Conservation (phyloP, 2,329 filamentous ascomycete species). For the Pseudogymnoascus sp. region DNA sequence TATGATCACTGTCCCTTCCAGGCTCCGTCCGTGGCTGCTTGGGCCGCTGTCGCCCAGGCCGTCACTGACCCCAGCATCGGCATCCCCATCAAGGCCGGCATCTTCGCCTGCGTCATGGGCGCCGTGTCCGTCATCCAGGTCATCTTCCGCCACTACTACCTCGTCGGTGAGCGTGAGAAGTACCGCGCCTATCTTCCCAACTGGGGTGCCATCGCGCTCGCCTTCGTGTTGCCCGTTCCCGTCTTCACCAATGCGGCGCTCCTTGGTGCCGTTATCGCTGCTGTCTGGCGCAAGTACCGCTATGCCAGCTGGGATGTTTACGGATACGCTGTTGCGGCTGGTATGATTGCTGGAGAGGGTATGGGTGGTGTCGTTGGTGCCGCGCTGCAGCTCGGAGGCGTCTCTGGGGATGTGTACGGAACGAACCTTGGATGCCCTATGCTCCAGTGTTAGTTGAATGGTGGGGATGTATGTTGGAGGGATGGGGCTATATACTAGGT, state of each 20-base stretch:
- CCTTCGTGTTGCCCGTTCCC: conserved; percentile 48
- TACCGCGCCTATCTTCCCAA: conserved; percentile 49
- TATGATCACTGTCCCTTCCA: conserved; percentile 46
- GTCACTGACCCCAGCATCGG: conserved; percentile 48
- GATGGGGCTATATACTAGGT: not conserved
- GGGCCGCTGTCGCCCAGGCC: conserved; percentile 55
- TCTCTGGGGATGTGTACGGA: conserved; percentile 28
- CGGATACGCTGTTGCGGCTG: conserved; percentile 50
- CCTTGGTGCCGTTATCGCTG: conserved; percentile 44
- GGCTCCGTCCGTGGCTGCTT: conserved; percentile 55
- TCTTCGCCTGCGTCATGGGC: conserved; percentile 49
- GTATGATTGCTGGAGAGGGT: conserved; percentile 54
- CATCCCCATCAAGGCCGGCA: conserved; percentile 46
- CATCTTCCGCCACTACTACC: conserved; percentile 45
- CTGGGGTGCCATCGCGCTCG: conserved; percentile 51
- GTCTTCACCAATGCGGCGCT: conserved; percentile 50
- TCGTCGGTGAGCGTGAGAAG: conserved; percentile 44
- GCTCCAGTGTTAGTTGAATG: not conserved
- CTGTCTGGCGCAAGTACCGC: conserved; percentile 45
- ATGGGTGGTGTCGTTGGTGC: conserved; percentile 56
- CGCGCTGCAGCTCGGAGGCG: conserved; percentile 27
- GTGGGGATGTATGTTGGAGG: not conserved
- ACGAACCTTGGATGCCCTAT: conserved; percentile 28
- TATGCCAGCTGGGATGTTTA: conserved; percentile 46
- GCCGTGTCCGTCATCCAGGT: conserved; percentile 43